Base-by-base conservation (phyloP, 345 rosid genomes). In the Zanthoxylum bungeanum region DNA sequence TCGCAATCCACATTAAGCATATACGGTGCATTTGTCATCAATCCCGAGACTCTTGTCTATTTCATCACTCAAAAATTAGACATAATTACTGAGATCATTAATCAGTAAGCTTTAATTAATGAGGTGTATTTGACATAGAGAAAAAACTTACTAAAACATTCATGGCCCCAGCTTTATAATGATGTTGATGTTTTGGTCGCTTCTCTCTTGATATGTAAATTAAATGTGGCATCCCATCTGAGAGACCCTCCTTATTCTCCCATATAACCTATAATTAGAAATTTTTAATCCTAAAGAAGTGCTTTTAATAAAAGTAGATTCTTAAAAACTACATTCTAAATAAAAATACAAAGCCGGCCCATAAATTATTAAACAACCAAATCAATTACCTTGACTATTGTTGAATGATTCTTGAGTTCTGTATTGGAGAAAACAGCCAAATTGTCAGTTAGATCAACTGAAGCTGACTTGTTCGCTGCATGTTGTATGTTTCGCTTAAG, bases 141-240 rank as follows among this genome's bases (percentile, higher is more conserved):
- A 37, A 31, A 17, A 12, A 34, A n/a, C 78, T 73, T 77, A 90
- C 96, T 22, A 88, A 74, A 11, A 83, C 86, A 63, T 92, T 92
- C 98, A 90, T 87, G 50, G 96, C 96, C 22, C 94, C 91, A 1
- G 91, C 93, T 78, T 88, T 92, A 80, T 81, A 84, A 61, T 84
- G 81, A 65, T 92, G 96, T 1, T 77, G 50, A 34, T 84, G 77
- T 53, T 81, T 75, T 21, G 85, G 82, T 17, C 75, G 75, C 79
- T 90, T 88, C 77, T 90, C 94, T 65, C 97, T 79, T 0, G 98
- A 84, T 33, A 90, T 63, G 67, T 89, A 90, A 3, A 89, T 75
- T 61, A 90, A 39, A 72, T 79, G 88, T 1, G 98, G 95, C 60
- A 91, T 61, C 2, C 57, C 85, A 31, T 79, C 80, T 2, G 69